Conservation (phyloP, 75 land plant genomes). For the Adiantum capillusveneris region DNA sequence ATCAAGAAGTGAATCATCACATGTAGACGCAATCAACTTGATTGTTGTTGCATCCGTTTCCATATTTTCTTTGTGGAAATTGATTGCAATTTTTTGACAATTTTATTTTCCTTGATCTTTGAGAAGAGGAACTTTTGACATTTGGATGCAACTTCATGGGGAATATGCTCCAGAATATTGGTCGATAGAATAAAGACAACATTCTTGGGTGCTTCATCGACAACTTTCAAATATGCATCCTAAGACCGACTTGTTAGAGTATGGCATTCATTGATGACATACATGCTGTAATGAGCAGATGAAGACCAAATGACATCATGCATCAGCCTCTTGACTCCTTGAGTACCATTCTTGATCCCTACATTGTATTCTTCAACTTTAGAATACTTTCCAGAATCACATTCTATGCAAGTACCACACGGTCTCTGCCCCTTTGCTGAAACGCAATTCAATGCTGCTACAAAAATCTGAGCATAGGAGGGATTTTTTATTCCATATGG, state of each 20-base stretch:
- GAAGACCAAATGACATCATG: too few relatives aligned
- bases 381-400: slow-evolving; percentile 48
- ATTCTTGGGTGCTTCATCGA: slow-evolving; percentile 74
- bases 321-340: too few relatives aligned
- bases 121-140: too few relatives aligned
- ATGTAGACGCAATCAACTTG: slow-evolving; percentile 75
- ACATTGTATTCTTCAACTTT: slow-evolving; percentile 62
- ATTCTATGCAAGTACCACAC: slow-evolving; percentile 70
- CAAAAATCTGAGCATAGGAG: too few relatives aligned
- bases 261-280: too few relatives aligned
- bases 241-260: slow-evolving; percentile 49
- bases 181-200: slow-evolving; percentile 70
- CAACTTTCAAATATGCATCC: slow-evolving; percentile 65
- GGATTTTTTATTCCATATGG: too few relatives aligned
- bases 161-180: slow-evolving; percentile 58
- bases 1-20: slow-evolving; percentile 70
- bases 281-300: too few relatives aligned
- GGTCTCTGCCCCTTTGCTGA: slow-evolving; percentile 64
- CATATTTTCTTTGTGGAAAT: slow-evolving; percentile 56
- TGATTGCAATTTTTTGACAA: slow-evolving; percentile 54
- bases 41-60: slow-evolving; percentile 78
- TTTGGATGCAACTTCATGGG: too few relatives aligned
- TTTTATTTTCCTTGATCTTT: slow-evolving; percentile 77
- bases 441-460: too few relatives aligned
- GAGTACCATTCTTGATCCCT: slow-evolving; percentile 32